Evolutionary conservation across 345 rosid species (phyloP), one percentile per base, ranked within the genome.

Genomic region (Citrus reticulata): DNA sequence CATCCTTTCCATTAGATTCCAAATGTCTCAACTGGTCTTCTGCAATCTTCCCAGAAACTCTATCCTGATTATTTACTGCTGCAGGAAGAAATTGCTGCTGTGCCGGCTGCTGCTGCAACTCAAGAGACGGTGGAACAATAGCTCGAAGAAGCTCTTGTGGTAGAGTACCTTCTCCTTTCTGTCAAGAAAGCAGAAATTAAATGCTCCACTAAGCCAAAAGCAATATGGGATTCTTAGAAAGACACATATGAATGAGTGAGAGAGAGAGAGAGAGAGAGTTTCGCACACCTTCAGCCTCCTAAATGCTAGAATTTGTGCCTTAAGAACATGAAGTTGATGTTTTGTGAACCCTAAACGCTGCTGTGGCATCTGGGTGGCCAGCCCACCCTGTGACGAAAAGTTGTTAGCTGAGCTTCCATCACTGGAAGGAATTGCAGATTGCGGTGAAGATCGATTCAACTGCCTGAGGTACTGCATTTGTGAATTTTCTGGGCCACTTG

Each of bases 231-330:
- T 9, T 32, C 19, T 55, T 67, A 51, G 54, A 76, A 24, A 27
- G 62, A 55, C 27, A 63, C 16, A 37, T 22, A 51, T 54, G 57
- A 9, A 39, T 39, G 46, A 40, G 46, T 6, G 24, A 61, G 46
- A 57, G 40, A 76, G 32, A 0, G 32, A 30, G 42, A 11, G 29
- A 57, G 51, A 76, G 68, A 72, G 72, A 68, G 27, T 79, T 59
- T 72, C 60, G 39, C 75, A 79, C 74, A 94, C 99, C 98, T 97
- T 97, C 76, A 97, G 82, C 81, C 99, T 90, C 82, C 98, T 88
- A 81, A 97, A 97, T 76, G 98, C 99, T 74, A 97, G 87, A 80
- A 94, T 97, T 84, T 97, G 99, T 35, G 98, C 99, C 86, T 97
- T 97, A 62, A 94, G 98, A 79, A 94, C 99, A 86, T 97, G 96